These are phyloP conservation scores for Cystobasidium ongulense DNA, from an alignment of 768 basidiomycete genomes.

Conservation along the genomic window DNA sequence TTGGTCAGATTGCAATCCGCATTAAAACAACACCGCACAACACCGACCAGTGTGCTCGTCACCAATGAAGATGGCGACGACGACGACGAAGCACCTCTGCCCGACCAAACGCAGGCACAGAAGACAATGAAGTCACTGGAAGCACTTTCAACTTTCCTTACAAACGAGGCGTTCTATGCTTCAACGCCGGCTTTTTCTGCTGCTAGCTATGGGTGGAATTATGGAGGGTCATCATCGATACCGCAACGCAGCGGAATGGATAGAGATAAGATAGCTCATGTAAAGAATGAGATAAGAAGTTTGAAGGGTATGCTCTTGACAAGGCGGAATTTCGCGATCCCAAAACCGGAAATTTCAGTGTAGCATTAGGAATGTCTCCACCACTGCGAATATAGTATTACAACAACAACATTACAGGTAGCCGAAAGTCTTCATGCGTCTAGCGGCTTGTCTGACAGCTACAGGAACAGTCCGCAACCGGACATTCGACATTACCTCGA, in stretches of 20 bases:
- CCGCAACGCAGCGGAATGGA: constrained; percentile 20
- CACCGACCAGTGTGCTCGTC: neutral
- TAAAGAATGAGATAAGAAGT: constrained; percentile 6
- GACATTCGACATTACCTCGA: constrained; percentile 24
- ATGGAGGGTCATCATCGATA: neutral
- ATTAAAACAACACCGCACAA: neutral
- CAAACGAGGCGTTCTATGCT: constrained; percentile 29
- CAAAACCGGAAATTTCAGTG: neutral
- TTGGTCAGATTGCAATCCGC: neutral
- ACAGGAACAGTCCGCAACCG: constrained; percentile 28
- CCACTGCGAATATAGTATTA: neutral
- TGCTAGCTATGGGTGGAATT: constrained; percentile 17
- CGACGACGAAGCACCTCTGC: neutral
- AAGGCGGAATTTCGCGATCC: constrained; percentile 3
- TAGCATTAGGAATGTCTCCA: neutral
- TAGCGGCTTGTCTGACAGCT: constrained; percentile 12
- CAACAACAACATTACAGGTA: neutral
- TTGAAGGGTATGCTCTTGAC: constrained; percentile 10
- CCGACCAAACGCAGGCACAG: constrained; percentile 8
- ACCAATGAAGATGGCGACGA: neutral
- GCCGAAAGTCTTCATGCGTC: neutral
- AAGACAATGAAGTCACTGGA: neutral
- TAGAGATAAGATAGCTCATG: neutral
- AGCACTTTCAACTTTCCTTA: neutral
- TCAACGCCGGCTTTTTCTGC: constrained; percentile 23